Percentiles rank a stretch among this genome's conserved stretches.
These are phyloP conservation scores for Meripilus lineatus DNA, from an alignment of 1,284 basidiomycete species.

Conservation along the genomic window DNA sequence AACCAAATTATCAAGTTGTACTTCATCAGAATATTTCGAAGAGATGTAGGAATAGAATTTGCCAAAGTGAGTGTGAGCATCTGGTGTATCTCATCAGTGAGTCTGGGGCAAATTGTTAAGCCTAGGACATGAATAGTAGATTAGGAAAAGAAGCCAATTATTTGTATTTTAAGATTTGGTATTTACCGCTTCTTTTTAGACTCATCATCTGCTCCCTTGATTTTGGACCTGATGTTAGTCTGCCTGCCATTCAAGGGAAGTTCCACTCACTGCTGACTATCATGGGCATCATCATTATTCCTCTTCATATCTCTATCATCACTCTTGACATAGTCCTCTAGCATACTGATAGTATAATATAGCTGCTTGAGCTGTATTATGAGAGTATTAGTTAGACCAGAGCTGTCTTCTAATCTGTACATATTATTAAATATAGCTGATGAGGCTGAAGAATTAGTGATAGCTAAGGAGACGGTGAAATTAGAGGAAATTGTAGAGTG, in stretches of 20 bases:
- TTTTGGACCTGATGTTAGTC: constrained; percentile 23
- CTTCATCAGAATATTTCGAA: constrained; percentile 85
- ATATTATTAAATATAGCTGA: constrained; percentile 53
- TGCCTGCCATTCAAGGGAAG: constrained; percentile 46
- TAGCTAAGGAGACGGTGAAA: constrained; percentile 70
- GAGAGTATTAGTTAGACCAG: constrained; percentile 63
- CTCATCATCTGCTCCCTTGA: constrained; percentile 39
- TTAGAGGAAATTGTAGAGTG: constrained; percentile 65
- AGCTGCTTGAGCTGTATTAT: constrained; percentile 75
- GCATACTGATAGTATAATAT: constrained; percentile 70
- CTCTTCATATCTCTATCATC: constrained; percentile 48
- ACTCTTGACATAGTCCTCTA: constrained; percentile 70
- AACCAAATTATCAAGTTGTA: constrained; percentile 94
- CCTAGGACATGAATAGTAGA: background rate
- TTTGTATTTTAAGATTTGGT: constrained; percentile 66
- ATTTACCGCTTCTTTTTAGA: constrained; percentile 58
- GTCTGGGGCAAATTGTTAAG: constrained; percentile 38
- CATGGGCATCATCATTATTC: constrained; percentile 18
- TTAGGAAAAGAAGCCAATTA: constrained; percentile 37
- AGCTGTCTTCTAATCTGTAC: constrained; percentile 41
- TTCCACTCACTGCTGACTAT: constrained; percentile 24
- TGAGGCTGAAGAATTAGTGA: constrained; percentile 67
- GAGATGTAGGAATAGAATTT: constrained; percentile 80
- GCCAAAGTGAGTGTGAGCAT: constrained; percentile 85
- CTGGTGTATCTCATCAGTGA: constrained; percentile 86